A percentile compares a stretch with the other conserved stretches of the same genome.
These are phyloP conservation scores for Trichoderma guizhouense DNA, from an alignment of 2,329 filamentous ascomycete genomes.

Conservation along the genomic window DNA sequence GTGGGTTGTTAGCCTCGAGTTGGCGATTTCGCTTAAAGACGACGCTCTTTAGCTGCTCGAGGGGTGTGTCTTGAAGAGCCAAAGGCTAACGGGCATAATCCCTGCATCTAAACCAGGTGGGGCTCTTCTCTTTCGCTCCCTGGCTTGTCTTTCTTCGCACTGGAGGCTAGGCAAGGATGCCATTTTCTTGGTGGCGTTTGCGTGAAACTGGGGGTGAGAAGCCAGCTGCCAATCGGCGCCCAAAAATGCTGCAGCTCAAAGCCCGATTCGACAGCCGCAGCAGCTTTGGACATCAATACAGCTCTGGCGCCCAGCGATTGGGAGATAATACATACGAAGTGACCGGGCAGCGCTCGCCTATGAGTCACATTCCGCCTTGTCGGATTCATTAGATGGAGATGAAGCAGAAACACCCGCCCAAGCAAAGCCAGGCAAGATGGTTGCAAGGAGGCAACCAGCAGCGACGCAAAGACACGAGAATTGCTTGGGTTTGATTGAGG, in stretches of 20 bases:
- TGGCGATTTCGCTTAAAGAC: constrained; percentile 8
- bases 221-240: constrained; percentile 22
- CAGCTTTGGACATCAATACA: constrained; percentile 28
- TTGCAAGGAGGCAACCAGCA: constrained; percentile 8
- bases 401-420: not conserved
- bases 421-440: not conserved
- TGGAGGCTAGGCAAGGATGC: not conserved
- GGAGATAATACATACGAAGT: constrained; percentile 21
- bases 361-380: constrained; percentile 21
- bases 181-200: constrained; percentile 4
- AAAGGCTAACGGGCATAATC: not conserved
- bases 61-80: not conserved
- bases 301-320: constrained; percentile 21
- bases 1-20: constrained; percentile 13
- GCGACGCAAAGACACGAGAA: constrained; percentile 3
- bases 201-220: constrained; percentile 12
- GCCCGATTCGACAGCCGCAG: constrained; percentile 22
- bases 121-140: not conserved
- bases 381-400: not conserved
- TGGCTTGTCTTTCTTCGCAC: not conserved
- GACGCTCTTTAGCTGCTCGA: constrained; percentile 14
- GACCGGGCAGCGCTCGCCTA: not conserved
- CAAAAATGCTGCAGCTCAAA: constrained; percentile 15
- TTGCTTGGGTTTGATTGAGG: constrained; percentile 18
- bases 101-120: not conserved